phyloP scores from a whole-genome alignment of 306 rosid species.

The Trichosanthes truncata region DNA sequence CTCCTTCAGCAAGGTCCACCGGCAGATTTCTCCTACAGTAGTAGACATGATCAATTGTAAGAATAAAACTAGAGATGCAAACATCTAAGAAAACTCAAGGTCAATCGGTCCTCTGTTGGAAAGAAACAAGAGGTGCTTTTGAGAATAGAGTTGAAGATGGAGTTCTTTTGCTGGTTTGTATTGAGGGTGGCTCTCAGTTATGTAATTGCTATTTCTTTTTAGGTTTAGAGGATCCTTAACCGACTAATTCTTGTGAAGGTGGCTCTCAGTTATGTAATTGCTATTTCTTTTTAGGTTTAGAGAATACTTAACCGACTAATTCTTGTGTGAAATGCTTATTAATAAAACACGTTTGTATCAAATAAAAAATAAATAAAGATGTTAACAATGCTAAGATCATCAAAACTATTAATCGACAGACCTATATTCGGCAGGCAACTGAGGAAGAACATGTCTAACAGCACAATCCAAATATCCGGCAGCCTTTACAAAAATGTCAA shows the following conservation, averaged over 20 bases:
- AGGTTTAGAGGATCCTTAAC: neutral
- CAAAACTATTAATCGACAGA: constrained; percentile 22
- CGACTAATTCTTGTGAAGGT: neutral
- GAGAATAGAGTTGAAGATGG: neutral
- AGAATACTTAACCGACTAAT: neutral
- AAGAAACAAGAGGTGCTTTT: neutral
- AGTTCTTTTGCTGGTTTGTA: constrained; percentile 4
- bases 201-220: neutral
- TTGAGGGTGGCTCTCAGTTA: neutral
- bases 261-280: neutral
- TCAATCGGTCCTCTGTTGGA: neutral
- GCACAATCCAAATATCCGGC: constrained; percentile 97
- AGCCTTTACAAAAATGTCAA: constrained; percentile 83
- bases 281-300: neutral
- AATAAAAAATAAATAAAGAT: neutral
- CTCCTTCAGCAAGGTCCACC: constrained; percentile 88
- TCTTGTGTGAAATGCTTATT: neutral
- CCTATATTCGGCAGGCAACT: constrained; percentile 75
- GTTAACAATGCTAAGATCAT: neutral
- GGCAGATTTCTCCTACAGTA: constrained; percentile 81
- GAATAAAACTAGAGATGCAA: constrained; percentile 8
- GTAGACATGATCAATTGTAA: constrained; percentile 16
- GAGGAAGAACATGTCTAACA: constrained; percentile 83
- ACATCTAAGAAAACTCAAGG: neutral
- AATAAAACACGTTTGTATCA: neutral